A percentile compares a stretch with the other conserved stretches of the same genome.
Evolutionary conservation across 1,139 yeast species (phyloP).

Genomic region (Debaryomycetaceae sp.): DNA sequence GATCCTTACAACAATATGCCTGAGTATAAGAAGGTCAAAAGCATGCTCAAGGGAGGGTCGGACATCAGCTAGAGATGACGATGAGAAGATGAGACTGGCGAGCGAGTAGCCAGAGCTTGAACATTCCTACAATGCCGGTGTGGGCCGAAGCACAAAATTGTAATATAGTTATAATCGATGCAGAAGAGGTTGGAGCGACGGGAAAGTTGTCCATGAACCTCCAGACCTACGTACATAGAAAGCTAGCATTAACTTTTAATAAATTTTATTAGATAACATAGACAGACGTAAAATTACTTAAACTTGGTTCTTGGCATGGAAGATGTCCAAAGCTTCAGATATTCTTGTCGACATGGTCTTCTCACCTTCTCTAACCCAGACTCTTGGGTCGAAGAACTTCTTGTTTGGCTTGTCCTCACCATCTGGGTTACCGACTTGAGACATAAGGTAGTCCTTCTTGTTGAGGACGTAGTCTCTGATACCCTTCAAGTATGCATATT

Average conservation of each 20-base stretch:
- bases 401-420: conserved; percentile 99
- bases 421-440: conserved; percentile 98
- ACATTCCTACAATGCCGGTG: no score
- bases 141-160: background rate
- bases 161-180: background rate
- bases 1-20: conserved; percentile 36
- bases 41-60: conserved; percentile 3
- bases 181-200: background rate
- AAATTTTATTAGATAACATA: background rate
- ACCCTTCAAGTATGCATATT: conserved; percentile 95
- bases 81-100: background rate
- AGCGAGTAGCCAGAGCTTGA: no score
- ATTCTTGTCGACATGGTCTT: conserved; percentile 93
- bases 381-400: conserved; percentile 99
- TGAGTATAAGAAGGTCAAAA: conserved; percentile 30
- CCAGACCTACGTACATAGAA: background rate
- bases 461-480: conserved; percentile 93
- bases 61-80: background rate
- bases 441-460: conserved; percentile 90
- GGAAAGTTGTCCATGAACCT: background rate
- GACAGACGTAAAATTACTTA: conserved; percentile 19
- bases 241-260: background rate
- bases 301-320: conserved; percentile 74
- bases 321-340: conserved; percentile 74
- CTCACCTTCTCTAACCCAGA: conserved; percentile 99